Evolutionary conservation across 352 stramenopile genomes (phyloP).

Genomic region (Blastocystis sp.): DNA sequence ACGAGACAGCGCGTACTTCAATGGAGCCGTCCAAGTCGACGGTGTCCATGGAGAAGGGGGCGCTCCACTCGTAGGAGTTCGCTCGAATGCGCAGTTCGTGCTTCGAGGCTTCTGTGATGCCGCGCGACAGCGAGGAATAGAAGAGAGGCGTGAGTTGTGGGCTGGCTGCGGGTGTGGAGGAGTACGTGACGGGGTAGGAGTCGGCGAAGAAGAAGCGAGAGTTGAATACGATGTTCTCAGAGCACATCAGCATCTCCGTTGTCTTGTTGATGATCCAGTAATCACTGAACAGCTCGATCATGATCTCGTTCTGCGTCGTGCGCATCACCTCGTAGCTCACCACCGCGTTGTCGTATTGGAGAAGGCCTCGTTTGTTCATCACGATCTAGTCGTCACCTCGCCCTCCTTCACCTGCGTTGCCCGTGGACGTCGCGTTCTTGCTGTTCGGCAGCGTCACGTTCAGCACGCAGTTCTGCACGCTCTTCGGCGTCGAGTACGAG

Average conservation of each 20-base stretch:
- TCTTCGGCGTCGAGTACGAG: constrained; percentile 12
- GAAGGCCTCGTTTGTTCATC: not conserved
- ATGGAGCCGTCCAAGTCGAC: constrained; percentile 34
- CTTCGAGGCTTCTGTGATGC: not conserved
- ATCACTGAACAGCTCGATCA: constrained; percentile 58
- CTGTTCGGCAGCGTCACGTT: constrained; percentile 10
- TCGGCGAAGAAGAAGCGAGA: constrained; percentile 6
- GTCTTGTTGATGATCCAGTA: constrained; percentile 70
- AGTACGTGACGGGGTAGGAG: constrained; percentile 15
- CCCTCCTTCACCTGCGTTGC: not conserved
- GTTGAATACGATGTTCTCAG: not conserved
- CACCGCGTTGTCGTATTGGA: constrained; percentile 1
- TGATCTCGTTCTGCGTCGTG: not conserved
- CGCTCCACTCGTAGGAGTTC: not conserved
- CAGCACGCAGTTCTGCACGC: constrained; percentile 19
- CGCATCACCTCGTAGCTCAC: constrained; percentile 35
- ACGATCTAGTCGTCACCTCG: not conserved
- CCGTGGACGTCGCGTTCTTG: not conserved
- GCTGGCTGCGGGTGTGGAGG: not conserved
- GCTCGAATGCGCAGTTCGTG: not conserved
- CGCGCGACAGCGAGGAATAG: not conserved
- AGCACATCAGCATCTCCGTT: constrained; percentile 3
- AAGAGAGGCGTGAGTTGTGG: constrained; percentile 1
- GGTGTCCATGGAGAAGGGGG: constrained; percentile 22
- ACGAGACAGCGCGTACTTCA: not conserved